Conservation (phyloP, 805 yeast genomes). For the Pichia phayaonensis region DNA sequence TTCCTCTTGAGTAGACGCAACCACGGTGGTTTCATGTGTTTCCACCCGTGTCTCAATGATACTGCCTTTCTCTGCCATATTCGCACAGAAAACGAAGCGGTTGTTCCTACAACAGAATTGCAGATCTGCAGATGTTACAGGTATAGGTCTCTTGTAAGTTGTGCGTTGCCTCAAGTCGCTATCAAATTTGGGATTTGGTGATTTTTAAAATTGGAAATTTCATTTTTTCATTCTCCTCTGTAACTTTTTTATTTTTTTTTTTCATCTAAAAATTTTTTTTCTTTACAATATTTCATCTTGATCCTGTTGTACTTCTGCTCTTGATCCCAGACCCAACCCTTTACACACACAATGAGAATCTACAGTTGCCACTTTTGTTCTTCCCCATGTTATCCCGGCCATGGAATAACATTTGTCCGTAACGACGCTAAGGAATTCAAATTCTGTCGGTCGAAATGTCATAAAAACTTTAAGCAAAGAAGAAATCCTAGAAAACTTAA, state of each 20-base stretch:
- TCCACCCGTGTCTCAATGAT: neutral
- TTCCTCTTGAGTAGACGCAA: neutral
- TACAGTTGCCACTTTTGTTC: constrained; percentile 95
- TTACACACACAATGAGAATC: constrained; percentile 54
- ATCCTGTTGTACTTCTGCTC: neutral
- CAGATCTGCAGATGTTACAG: too few relatives aligned
- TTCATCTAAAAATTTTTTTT: neutral
- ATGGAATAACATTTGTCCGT: constrained; percentile 96
- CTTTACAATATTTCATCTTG: neutral
- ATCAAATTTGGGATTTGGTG: neutral
- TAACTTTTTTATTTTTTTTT: neutral
- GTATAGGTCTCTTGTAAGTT: too few relatives aligned
- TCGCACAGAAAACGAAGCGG: neutral
- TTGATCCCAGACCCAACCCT: neutral
- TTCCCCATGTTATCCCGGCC: constrained; percentile 90
- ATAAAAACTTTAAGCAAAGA: constrained; percentile 93
- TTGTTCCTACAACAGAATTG: neutral
- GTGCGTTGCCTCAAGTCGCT: neutral
- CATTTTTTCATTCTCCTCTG: neutral
- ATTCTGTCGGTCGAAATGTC: constrained; percentile 97
- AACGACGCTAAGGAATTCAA: constrained; percentile 97
- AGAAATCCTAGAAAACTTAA: constrained; percentile 96
- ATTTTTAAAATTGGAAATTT: neutral
- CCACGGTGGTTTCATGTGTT: neutral
- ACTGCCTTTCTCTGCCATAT: neutral